Conservation (phyloP, 306 rosid species). For the Castanospermum australe region DNA sequence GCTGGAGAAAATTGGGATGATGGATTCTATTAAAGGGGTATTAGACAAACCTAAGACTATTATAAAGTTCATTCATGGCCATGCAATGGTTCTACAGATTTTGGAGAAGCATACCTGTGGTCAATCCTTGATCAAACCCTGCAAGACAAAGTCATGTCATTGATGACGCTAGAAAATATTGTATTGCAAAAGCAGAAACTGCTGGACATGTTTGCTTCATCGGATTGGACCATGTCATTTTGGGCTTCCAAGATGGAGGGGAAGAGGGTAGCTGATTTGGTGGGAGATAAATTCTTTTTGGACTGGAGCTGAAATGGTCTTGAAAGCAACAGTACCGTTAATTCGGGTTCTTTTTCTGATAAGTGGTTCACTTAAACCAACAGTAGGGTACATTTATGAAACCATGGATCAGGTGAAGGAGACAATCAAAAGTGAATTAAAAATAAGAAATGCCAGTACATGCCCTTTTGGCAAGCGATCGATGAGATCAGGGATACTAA, state of each 20-base stretch:
- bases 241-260: constrained; percentile 25
- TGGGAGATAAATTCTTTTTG: constrained; percentile 23
- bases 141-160: constrained; percentile 18
- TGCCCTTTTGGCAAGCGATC: constrained; percentile 28
- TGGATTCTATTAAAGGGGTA: neutral
- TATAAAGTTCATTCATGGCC: constrained; percentile 25
- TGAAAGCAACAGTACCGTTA: constrained; percentile 24
- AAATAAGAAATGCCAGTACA: constrained; percentile 9
- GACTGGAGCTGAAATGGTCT: constrained; percentile 16
- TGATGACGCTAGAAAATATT: constrained; percentile 29
- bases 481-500: constrained; percentile 23
- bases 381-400: constrained; percentile 35
- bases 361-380: constrained; percentile 20
- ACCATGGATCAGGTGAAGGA: constrained; percentile 39
- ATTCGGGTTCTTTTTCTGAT: constrained; percentile 7
- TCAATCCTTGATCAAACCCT: constrained; percentile 17
- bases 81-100: constrained; percentile 4
- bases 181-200: neutral
- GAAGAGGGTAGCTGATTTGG: constrained; percentile 11
- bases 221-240: constrained; percentile 10
- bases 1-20: constrained; percentile 25
- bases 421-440: constrained; percentile 22
- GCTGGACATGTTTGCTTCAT: constrained; percentile 23
- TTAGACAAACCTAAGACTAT: constrained; percentile 25
- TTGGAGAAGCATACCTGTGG: constrained; percentile 23